phyloP scores from a whole-genome alignment of 345 rosid species.

The Ceriops tagal region DNA sequence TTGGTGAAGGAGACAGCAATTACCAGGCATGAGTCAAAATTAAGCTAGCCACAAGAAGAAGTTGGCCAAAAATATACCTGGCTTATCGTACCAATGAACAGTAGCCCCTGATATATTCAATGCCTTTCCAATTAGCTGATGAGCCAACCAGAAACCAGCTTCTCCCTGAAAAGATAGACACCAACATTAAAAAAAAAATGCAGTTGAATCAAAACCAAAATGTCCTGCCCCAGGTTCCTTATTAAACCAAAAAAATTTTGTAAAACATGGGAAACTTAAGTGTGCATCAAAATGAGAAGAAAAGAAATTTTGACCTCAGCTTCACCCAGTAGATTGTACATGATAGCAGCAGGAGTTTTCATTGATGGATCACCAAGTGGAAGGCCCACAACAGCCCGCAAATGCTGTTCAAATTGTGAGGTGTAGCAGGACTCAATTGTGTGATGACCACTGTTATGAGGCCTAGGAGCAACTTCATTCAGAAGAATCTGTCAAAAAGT shows the following conservation, averaged over 20 bases:
- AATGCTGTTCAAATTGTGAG: conserved; percentile 89
- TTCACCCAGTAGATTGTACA: conserved; percentile 92
- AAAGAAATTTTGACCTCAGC: conserved; percentile 50
- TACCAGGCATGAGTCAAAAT: background rate
- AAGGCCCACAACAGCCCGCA: conserved; percentile 87
- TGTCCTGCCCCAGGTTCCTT: background rate
- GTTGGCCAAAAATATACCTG: conserved; percentile 52
- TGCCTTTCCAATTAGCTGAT: conserved; percentile 63
- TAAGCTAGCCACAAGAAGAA: background rate
- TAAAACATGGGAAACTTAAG: background rate
- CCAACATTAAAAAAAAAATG: background rate
- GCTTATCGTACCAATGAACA: conserved; percentile 95
- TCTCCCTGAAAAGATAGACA: conserved; percentile 59
- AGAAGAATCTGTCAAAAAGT: conserved; percentile 54
- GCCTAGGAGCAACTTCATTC: conserved; percentile 98
- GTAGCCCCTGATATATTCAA: conserved; percentile 62
- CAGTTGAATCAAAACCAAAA: background rate
- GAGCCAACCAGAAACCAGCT: conserved; percentile 63
- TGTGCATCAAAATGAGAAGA: background rate
- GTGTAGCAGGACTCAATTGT: conserved; percentile 94
- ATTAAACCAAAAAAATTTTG: background rate
- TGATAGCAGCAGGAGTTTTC: conserved; percentile 86
- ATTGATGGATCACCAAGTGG: conserved; percentile 97
- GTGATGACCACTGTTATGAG: conserved; percentile 98
- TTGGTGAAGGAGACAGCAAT: background rate